phyloP scores from a whole-genome alignment of 495 filamentous ascomycete genomes.

The Parathielavia hyrcaniae region DNA sequence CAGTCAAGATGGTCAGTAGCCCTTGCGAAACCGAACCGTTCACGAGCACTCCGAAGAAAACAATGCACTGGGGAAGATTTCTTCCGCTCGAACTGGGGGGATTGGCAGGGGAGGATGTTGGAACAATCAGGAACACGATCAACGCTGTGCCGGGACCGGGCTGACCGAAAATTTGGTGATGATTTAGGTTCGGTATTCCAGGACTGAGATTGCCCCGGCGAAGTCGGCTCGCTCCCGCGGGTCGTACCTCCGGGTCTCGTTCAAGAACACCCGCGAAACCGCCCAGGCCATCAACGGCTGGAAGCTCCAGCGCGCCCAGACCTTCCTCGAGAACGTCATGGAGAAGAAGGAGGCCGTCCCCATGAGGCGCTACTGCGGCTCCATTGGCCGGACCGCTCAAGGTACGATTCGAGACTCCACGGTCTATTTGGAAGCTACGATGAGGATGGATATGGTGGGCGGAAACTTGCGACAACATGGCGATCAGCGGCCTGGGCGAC shows the following conservation, averaged over 20 bases:
- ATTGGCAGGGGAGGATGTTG: constrained; percentile 3
- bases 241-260: constrained; percentile 96
- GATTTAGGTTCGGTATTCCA: constrained; percentile 92
- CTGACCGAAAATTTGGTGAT: constrained; percentile 37
- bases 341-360: constrained; percentile 94
- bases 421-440: neutral
- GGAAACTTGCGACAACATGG: neutral
- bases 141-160: constrained; percentile 10
- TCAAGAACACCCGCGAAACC: constrained; percentile 99
- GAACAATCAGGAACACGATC: constrained; percentile 1
- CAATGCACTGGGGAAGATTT: constrained; percentile 9
- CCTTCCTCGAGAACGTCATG: constrained; percentile 94
- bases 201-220: constrained; percentile 72
- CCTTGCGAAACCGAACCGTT: constrained; percentile 13
- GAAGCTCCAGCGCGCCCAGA: constrained; percentile 90
- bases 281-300: constrained; percentile 98
- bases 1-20: constrained; percentile 39
- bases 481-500: neutral
- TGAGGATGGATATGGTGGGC: neutral
- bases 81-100: constrained; percentile 11
- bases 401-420: constrained; percentile 59
- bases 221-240: constrained; percentile 97
- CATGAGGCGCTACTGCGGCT: constrained; percentile 91
- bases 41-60: constrained; percentile 9
- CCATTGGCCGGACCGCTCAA: constrained; percentile 89